Percentiles rank a stretch among this genome's conserved stretches.
phyloP scores from a whole-genome alignment of 2,329 filamentous ascomycete genomes.

The Colletotrichum simmondsii region DNA sequence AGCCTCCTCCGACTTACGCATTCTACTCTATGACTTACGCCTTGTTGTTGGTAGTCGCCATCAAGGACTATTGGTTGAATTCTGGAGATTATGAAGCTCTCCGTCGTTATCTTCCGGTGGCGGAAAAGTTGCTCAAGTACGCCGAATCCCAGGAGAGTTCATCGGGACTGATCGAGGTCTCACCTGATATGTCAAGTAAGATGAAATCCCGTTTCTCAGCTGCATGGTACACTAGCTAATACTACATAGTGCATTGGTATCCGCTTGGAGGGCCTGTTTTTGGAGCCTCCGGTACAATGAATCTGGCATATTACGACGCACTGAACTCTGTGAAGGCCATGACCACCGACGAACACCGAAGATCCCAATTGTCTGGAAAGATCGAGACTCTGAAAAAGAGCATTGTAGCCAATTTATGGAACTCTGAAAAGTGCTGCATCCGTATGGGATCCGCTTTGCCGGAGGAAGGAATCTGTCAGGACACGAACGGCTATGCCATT shows the following conservation, averaged over 20 bases:
- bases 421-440: background rate
- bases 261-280: slow-evolving; percentile 15
- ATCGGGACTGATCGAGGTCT: slow-evolving; percentile 19
- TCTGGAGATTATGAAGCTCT: slow-evolving; percentile 5
- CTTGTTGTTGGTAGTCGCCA: slow-evolving; percentile 14
- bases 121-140: slow-evolving; percentile 13
- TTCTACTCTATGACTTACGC: slow-evolving; percentile 31
- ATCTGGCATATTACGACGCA: slow-evolving; percentile 28
- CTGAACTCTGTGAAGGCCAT: background rate
- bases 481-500: slow-evolving; percentile 22
- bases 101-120: background rate
- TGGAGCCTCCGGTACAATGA: slow-evolving; percentile 9
- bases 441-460: slow-evolving; percentile 8
- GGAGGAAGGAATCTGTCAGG: slow-evolving; percentile 9
- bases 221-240: background rate
- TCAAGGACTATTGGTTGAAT: slow-evolving; percentile 29
- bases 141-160: background rate
- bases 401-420: slow-evolving; percentile 5
- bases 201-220: background rate
- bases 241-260: slow-evolving; percentile 20
- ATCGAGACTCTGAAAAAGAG: background rate
- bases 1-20: slow-evolving; percentile 23
- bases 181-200: slow-evolving; percentile 23
- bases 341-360: background rate
- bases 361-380: background rate